phyloP scores from a whole-genome alignment of 306 rosid species.

The Biancaea sappan region DNA sequence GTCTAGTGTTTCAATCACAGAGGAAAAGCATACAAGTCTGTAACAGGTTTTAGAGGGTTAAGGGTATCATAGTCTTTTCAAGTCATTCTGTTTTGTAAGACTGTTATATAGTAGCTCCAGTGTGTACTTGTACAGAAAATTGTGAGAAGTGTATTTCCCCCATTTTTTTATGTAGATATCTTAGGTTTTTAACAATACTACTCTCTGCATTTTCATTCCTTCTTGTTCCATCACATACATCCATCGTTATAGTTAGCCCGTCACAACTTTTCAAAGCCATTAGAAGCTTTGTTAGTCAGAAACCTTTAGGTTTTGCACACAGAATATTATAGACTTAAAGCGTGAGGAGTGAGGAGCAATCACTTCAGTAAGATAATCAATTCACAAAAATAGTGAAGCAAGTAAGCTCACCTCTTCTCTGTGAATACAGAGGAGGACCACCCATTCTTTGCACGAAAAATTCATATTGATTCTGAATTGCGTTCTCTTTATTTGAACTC shows the following conservation, averaged over 20 bases:
- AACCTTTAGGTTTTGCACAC: not conserved
- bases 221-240: too few relatives aligned
- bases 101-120: too few relatives aligned
- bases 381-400: not conserved
- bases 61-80: too few relatives aligned
- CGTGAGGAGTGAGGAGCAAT: not conserved
- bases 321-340: not conserved
- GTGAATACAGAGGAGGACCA: slow-evolving; percentile 81
- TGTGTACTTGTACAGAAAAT: too few relatives aligned
- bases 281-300: not conserved
- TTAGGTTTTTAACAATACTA: too few relatives aligned
- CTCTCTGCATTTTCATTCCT: too few relatives aligned
- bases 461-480: slow-evolving; percentile 87
- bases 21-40: too few relatives aligned
- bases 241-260: not conserved
- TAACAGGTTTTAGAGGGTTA: too few relatives aligned
- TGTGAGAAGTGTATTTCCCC: too few relatives aligned
- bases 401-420: slow-evolving; percentile 62
- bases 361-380: not conserved
- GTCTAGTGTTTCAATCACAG: too few relatives aligned
- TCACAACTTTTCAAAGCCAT: not conserved
- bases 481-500: slow-evolving; percentile 62
- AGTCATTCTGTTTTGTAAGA: too few relatives aligned
- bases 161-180: too few relatives aligned
- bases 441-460: slow-evolving; percentile 90